Evolutionary conservation across 495 filamentous ascomycete genomes (phyloP).

Genomic region (Podospora didyma): DNA sequence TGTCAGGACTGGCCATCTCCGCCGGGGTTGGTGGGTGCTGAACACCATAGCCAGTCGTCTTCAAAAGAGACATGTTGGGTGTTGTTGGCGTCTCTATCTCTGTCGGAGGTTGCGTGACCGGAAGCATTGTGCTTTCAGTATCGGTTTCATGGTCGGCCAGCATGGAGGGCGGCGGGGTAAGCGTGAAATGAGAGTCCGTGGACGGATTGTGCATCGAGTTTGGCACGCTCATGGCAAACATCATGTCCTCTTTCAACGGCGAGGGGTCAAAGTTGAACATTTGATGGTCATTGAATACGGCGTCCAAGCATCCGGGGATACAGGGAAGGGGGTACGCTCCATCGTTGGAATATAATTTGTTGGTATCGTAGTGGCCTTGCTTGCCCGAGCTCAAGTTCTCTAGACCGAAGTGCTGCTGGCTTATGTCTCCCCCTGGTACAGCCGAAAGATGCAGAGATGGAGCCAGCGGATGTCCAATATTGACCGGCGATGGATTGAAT

Average conservation of each 20-base stretch:
- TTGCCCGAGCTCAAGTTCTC: no score
- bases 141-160: background rate
- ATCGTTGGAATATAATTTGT: background rate
- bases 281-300: background rate
- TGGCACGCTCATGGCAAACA: background rate
- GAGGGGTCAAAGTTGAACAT: background rate
- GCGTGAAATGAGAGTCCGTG: background rate
- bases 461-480: background rate
- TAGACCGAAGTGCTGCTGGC: background rate
- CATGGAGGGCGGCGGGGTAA: background rate
- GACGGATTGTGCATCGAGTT: background rate
- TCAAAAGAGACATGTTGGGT: no score
- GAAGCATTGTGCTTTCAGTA: no score
- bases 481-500: background rate
- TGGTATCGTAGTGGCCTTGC: background rate
- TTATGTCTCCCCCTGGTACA: background rate
- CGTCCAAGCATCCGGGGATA: background rate
- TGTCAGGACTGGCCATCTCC: background rate
- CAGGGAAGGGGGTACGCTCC: background rate
- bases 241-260: background rate
- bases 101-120: no score
- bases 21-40: background rate
- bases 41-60: no score
- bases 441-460: background rate
- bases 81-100: no score